Evolutionary conservation across 495 filamentous ascomycete genomes (phyloP).

Genomic region (Penicillium silybi): DNA sequence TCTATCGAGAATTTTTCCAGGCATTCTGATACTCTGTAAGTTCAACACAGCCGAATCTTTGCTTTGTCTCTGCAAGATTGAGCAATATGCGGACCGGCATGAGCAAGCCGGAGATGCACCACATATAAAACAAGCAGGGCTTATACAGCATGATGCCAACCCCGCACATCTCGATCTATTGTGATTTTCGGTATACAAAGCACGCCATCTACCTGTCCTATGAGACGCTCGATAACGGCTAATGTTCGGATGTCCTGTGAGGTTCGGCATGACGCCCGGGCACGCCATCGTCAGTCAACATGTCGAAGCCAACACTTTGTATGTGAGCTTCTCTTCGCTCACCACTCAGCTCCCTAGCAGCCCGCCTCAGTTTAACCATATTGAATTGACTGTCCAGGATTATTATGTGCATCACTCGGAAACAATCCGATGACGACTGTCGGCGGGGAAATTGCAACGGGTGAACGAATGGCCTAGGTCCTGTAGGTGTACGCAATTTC

Average conservation of each 20-base stretch:
- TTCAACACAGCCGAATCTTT: neutral
- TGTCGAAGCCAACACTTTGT: constrained; percentile 4
- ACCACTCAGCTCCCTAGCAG: neutral
- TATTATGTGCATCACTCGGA: neutral
- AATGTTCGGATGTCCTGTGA: neutral
- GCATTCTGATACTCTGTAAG: constrained; percentile 26
- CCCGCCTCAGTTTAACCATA: neutral
- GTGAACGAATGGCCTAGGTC: neutral
- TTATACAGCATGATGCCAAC: neutral
- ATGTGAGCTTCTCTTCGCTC: neutral
- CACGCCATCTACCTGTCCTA: constrained; percentile 29
- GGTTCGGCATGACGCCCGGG: constrained; percentile 3
- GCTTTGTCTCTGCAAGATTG: neutral
- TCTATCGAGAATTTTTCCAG: constrained; percentile 38
- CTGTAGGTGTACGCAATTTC: neutral
- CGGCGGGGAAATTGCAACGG: constrained; percentile 16
- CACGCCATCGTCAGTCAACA: constrained; percentile 24
- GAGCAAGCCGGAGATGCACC: too few species aligned
- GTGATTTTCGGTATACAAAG: constrained; percentile 16
- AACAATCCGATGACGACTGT: constrained; percentile 17
- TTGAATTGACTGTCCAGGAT: neutral
- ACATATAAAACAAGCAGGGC: constrained; percentile 2
- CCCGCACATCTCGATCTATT: constrained; percentile 8
- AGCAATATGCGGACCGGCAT: neutral
- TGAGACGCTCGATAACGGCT: constrained; percentile 21